Evolutionary conservation across 2,329 filamentous ascomycete genomes (phyloP).

Genomic region (Penicillium sp.): DNA sequence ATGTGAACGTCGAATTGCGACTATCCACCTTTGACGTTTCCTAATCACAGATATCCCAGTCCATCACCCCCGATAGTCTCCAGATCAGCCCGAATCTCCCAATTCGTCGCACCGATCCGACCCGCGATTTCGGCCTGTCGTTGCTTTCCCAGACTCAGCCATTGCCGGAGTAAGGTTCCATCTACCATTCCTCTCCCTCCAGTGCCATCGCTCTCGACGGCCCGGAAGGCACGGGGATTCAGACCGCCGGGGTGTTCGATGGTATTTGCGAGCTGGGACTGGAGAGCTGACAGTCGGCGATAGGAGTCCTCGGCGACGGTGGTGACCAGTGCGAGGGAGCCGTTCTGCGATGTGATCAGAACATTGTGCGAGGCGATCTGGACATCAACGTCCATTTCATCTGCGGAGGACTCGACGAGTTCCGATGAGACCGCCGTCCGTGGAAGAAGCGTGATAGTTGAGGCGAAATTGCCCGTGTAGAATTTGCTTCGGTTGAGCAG

Average conservation of each 20-base stretch:
- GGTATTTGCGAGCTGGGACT: constrained; percentile 70
- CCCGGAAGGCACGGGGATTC: constrained; percentile 74
- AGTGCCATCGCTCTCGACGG: constrained; percentile 46
- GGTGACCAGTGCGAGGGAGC: constrained; percentile 68
- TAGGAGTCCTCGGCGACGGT: constrained; percentile 75
- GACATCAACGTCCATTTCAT: constrained; percentile 37
- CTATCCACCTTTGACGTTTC: not conserved
- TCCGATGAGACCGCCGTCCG: constrained; percentile 51
- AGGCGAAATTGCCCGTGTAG: constrained; percentile 72
- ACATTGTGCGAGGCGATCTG: constrained; percentile 46
- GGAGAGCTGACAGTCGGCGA: constrained; percentile 72
- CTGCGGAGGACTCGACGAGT: constrained; percentile 28
- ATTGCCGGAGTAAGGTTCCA: constrained; percentile 66
- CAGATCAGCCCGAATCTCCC: constrained; percentile 64
- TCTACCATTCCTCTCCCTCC: constrained; percentile 65
- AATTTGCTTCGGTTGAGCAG: constrained; percentile 85
- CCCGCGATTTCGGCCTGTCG: constrained; percentile 66
- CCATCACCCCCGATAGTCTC: constrained; percentile 61
- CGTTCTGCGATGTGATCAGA: constrained; percentile 68
- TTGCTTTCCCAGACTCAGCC: constrained; percentile 68
- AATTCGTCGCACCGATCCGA: constrained; percentile 63
- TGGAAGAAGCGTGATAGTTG: constrained; percentile 69
- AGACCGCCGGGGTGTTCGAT: constrained; percentile 72
- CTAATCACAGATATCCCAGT: constrained; percentile 43
- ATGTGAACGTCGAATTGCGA: too few species aligned